Conservation (phyloP, 495 filamentous ascomycete species). For the Penicillium robsamsonii region DNA sequence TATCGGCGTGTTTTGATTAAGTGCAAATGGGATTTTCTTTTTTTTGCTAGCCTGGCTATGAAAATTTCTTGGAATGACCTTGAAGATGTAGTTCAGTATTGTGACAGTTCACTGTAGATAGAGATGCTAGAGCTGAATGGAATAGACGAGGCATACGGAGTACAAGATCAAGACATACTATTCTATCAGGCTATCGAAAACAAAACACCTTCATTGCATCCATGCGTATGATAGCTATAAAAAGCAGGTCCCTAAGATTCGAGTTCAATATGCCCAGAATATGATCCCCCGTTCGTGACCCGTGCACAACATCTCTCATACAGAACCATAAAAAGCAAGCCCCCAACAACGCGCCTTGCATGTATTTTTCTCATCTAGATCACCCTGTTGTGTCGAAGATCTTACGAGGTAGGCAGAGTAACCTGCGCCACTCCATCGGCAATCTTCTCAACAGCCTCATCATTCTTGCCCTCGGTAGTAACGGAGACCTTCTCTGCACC, state of each 20-base stretch:
- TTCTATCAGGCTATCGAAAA: not conserved
- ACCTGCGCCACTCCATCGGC: constrained; percentile 43
- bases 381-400: not conserved
- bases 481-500: constrained; percentile 29
- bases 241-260: not conserved
- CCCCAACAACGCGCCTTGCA: constrained; percentile 7
- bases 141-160: not conserved
- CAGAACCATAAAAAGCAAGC: constrained; percentile 1
- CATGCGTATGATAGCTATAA: constrained; percentile 5
- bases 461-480: constrained; percentile 24
- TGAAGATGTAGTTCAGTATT: not conserved
- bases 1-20: constrained; percentile 28
- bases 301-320: constrained; percentile 9
- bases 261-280: constrained; percentile 3
- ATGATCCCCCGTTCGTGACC: constrained; percentile 6
- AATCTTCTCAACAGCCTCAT: constrained; percentile 40
- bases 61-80: not conserved
- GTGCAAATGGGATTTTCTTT: constrained; percentile 20
- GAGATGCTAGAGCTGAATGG: not conserved
- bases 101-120: not conserved
- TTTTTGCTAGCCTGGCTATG: constrained; percentile 9
- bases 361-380: not conserved
- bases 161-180: not conserved
- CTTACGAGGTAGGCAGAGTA: constrained; percentile 38
- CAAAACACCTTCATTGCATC: constrained; percentile 9